Conservation (phyloP, 257 asterid genomes). For the Solanum clarkiae region DNA sequence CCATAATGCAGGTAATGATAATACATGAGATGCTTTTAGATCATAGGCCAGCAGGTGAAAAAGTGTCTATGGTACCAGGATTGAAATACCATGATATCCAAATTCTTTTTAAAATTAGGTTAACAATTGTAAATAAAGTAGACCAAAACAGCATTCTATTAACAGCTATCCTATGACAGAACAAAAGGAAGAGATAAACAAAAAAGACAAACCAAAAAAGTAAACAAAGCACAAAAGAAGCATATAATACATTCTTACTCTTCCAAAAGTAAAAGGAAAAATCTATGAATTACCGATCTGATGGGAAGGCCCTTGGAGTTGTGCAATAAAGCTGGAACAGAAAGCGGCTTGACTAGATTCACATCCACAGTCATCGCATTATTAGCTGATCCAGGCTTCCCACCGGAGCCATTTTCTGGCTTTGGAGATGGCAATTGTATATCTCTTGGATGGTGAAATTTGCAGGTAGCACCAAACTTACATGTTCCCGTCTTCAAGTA, state of each 20-base stretch:
- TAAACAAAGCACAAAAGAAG: not conserved
- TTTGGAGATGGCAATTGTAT: slow-evolving; percentile 33
- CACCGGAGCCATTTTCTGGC: slow-evolving; percentile 31
- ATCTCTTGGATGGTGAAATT: slow-evolving; percentile 90
- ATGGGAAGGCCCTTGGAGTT: slow-evolving; percentile 93
- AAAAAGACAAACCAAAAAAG: not conserved
- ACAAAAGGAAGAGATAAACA: not conserved
- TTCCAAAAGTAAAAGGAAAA: not conserved
- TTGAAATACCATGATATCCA: not conserved
- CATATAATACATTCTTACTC: not conserved
- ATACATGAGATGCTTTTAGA: not conserved
- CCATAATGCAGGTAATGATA: not conserved
- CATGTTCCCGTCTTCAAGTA: slow-evolving; percentile 94
- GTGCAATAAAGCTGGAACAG: slow-evolving; percentile 57
- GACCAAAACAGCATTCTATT: not conserved
- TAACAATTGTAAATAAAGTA: not conserved
- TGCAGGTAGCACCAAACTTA: slow-evolving; percentile 83
- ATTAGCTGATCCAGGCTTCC: slow-evolving; percentile 7
- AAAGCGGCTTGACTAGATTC: slow-evolving; percentile 23
- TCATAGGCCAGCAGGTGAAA: not conserved
- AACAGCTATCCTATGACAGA: not conserved
- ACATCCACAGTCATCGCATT: slow-evolving; percentile 34
- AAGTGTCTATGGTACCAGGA: not conserved
- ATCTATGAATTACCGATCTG: slow-evolving; percentile 52
- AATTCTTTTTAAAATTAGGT: not conserved